Conservation (phyloP, 1,284 basidiomycete species). For the Amylostereum areolatum region DNA sequence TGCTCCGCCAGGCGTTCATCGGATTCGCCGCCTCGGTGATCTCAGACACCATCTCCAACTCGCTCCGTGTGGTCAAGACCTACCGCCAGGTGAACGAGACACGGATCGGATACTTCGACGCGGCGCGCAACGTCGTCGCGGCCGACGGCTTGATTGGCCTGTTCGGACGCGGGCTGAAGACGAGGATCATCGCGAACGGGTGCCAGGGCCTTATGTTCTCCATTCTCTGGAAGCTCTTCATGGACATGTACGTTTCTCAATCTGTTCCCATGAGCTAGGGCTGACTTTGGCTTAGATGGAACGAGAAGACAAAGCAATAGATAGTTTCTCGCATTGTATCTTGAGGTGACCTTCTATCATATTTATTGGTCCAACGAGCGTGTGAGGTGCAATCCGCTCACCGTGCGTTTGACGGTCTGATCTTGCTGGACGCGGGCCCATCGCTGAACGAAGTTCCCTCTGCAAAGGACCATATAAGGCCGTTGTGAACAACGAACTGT, state of each 20-base stretch:
- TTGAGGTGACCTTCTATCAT: too few relatives aligned
- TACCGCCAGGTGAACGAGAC: slow-evolving; percentile 84
- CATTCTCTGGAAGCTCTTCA: slow-evolving; percentile 79
- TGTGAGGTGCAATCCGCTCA: too few relatives aligned
- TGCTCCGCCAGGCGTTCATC: slow-evolving; percentile 78
- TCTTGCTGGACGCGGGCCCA: too few relatives aligned
- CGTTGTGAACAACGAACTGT: too few relatives aligned
- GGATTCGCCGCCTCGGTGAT: slow-evolving; percentile 79
- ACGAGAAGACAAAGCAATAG: slow-evolving; percentile 28
- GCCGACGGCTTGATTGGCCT: slow-evolving; percentile 62
- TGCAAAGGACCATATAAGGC: too few relatives aligned
- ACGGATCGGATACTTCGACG: slow-evolving; percentile 67
- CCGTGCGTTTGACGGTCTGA: too few relatives aligned
- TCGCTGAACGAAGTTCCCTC: too few relatives aligned
- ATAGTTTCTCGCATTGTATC: neutral
- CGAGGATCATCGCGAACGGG: slow-evolving; percentile 79
- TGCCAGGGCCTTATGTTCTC: slow-evolving; percentile 83
- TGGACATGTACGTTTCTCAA: slow-evolving; percentile 62
- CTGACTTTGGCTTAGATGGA: slow-evolving; percentile 24
- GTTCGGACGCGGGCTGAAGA: slow-evolving; percentile 80
- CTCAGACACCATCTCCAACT: slow-evolving; percentile 82
- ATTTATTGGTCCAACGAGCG: too few relatives aligned
- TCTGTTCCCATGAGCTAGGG: neutral
- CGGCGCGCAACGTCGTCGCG: slow-evolving; percentile 60
- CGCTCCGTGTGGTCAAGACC: slow-evolving; percentile 86